Percentiles rank a stretch among this genome's conserved stretches.
Evolutionary conservation across 2,329 filamentous ascomycete genomes (phyloP).

Genomic region (Rhynchosporium secalis): DNA sequence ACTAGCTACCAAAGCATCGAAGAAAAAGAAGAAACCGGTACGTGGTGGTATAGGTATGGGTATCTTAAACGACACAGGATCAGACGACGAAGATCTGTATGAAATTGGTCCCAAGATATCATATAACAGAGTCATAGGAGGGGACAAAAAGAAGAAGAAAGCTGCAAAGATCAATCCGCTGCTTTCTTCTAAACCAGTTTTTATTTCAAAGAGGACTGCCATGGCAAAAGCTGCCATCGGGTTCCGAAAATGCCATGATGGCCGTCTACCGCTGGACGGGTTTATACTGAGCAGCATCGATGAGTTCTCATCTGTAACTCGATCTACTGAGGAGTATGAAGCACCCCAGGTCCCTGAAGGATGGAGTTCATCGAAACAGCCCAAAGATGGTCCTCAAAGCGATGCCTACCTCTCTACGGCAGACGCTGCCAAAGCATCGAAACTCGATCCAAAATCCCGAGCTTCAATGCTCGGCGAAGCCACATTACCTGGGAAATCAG

Average conservation of each 20-base stretch:
- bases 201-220: slow-evolving; percentile 66
- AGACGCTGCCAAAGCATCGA: slow-evolving; percentile 76
- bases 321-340: slow-evolving; percentile 51
- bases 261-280: slow-evolving; percentile 74
- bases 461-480: slow-evolving; percentile 80
- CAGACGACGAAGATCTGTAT: slow-evolving; percentile 93
- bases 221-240: slow-evolving; percentile 45
- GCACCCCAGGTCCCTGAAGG: slow-evolving; percentile 68
- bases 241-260: slow-evolving; percentile 77
- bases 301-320: slow-evolving; percentile 49
- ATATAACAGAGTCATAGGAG: slow-evolving; percentile 79
- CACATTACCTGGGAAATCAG: slow-evolving; percentile 83
- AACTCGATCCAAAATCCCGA: slow-evolving; percentile 72
- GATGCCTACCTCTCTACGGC: slow-evolving; percentile 63
- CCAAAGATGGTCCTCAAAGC: slow-evolving; percentile 40
- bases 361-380: slow-evolving; percentile 61
- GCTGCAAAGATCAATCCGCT: slow-evolving; percentile 62
- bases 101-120: slow-evolving; percentile 88
- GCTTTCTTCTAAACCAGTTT: slow-evolving; percentile 67
- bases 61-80: slow-evolving; percentile 87
- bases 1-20: slow-evolving; percentile 36
- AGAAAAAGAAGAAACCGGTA: slow-evolving; percentile 52
- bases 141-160: slow-evolving; percentile 77
- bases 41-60: slow-evolving; percentile 81
- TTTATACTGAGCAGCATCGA: slow-evolving; percentile 68